These are phyloP conservation scores for Saksenaea oblongispora DNA, from an alignment of 371 early-diverging fungal species.

Conservation along the genomic window DNA sequence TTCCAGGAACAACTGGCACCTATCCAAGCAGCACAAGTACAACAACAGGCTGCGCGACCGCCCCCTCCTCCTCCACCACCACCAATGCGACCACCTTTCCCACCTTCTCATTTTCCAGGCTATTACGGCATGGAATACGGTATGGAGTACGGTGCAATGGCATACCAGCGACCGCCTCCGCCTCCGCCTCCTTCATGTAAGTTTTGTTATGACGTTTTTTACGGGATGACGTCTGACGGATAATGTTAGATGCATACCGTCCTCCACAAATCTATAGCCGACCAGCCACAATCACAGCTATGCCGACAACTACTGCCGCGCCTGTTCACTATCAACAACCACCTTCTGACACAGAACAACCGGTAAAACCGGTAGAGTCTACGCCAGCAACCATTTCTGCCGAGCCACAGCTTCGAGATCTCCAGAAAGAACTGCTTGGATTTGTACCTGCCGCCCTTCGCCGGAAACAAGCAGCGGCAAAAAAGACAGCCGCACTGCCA, in stretches of 20 bases:
- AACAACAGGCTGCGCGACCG: conserved; percentile 3
- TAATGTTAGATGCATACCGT: neutral
- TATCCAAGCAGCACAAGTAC: conserved; percentile 13
- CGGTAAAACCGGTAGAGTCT: conserved; percentile 15
- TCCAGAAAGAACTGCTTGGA: conserved; percentile 62
- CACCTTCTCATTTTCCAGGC: conserved; percentile 4
- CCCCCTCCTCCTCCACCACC: conserved; percentile 12
- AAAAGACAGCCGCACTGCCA: conserved; percentile 43
- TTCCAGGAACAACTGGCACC: conserved; percentile 30
- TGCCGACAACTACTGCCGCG: neutral
- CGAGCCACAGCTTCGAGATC: conserved; percentile 63
- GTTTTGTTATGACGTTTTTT: too few relatives aligned
- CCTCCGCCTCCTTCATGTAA: conserved; percentile 19
- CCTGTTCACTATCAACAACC: neutral
- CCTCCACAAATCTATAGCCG: neutral
- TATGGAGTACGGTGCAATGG: conserved; percentile 1
- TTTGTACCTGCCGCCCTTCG: conserved; percentile 65
- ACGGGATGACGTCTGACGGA: neutral
- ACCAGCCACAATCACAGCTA: conserved; percentile 4
- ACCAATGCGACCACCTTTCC: conserved; percentile 13
- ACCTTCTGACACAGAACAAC: conserved; percentile 6
- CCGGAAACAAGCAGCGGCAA: conserved; percentile 50
- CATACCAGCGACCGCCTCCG: conserved; percentile 17
- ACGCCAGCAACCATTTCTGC: conserved; percentile 56
- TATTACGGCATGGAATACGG: conserved; percentile 2